These are phyloP conservation scores for Glycine tomentella DNA, from an alignment of 306 rosid species.

Conservation along the genomic window DNA sequence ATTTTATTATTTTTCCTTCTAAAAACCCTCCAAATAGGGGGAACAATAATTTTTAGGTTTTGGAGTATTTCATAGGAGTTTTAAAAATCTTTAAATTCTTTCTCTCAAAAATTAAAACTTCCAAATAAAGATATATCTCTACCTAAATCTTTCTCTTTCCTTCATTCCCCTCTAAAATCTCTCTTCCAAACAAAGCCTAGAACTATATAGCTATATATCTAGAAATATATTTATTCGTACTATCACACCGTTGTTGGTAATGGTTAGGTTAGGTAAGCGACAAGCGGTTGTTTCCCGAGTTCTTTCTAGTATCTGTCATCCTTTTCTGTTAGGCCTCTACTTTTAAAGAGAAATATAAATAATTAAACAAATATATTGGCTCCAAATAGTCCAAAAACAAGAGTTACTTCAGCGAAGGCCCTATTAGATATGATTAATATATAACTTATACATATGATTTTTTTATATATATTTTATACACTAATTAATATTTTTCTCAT, in stretches of 20 bases:
- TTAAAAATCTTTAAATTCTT: no score
- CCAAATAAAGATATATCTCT: no score
- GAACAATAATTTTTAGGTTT: no score
- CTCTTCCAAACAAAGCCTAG: no score
- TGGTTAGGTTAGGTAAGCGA: conserved; percentile 18
- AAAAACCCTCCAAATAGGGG: no score
- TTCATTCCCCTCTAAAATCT: no score
- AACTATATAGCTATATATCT: neutral
- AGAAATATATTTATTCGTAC: neutral
- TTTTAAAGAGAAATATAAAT: neutral
- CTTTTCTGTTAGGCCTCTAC: neutral
- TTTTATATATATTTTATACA: neutral
- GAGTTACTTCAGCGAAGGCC: neutral
- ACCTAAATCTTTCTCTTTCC: no score
- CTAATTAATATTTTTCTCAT: neutral
- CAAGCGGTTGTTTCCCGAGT: conserved; percentile 9
- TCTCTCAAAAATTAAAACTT: no score
- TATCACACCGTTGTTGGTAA: conserved; percentile 2
- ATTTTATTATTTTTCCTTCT: no score
- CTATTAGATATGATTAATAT: neutral
- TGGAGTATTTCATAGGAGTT: no score
- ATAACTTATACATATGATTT: neutral
- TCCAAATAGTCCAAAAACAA: neutral
- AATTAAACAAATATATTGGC: neutral
- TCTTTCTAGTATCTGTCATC: conserved; percentile 5